Base-by-base conservation (phyloP, 257 asterid species). In the Rhazya stricta region DNA sequence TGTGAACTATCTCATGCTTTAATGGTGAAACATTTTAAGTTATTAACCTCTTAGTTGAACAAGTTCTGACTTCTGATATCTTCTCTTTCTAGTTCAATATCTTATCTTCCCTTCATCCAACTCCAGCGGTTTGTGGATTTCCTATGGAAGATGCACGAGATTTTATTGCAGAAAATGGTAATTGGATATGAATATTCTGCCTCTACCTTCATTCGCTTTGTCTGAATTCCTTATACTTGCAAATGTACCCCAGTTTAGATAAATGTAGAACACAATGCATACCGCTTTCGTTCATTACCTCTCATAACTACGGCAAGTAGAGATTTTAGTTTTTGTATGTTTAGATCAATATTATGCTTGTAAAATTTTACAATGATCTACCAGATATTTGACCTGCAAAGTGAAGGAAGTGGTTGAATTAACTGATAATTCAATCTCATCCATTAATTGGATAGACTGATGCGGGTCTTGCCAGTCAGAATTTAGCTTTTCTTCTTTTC, bases 91-190 rank as follows among this genome's bases (percentile, higher is more conserved):
- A 95, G 98, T 95, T 91, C 79, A 86, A 86, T 84, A 80, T 95
- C 72, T 80, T 95, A 86, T 88, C 96, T 45, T 84, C 94, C 48
- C 97, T 95, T 80, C 99, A 95, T 85, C 99, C 99, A 41, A 95
- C 99, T 46, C 96, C 99, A 74, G 99, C 99, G 70, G 98, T 95
- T 77, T 95, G 99, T 83, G 99, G 99, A 75, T 89, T 85, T 76
- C 99, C 99, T 46, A 87, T 78, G 45, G 96, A 95, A 87, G 97
- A 89, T 83, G 99, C 98, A 21, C 85, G 96, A 21, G 63, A 81
- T 63, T 81, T 92, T 76, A 95, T 95, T 73, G 85, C 93, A 61
- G 94, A 91, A 85, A 85, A 88, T 57, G 98, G 99, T 95, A 87
- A 36, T 67, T 72, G 67, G 58, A 66, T 60, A 74, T 57, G 74